Evolutionary conservation across 2,329 filamentous ascomycete genomes (phyloP).

Genomic region (Hirsutella rhossiliensis): DNA sequence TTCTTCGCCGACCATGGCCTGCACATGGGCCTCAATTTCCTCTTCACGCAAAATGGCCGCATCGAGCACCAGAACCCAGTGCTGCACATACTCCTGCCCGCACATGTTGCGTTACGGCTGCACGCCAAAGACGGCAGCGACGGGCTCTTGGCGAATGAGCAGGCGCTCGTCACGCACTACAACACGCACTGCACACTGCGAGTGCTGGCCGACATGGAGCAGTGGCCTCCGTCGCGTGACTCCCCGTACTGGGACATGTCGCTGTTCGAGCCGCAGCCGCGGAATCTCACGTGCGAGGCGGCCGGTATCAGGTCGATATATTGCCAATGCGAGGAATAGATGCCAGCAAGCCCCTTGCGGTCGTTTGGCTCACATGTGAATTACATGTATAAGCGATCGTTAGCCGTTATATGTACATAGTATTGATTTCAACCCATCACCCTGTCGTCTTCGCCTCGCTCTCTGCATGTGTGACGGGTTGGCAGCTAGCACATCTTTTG

Average conservation of each 20-base stretch:
- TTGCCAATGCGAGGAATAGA: neutral
- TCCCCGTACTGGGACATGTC: neutral
- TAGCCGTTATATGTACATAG: no score
- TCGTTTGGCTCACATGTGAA: no score
- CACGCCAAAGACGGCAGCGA: neutral
- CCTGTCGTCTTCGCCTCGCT: no score
- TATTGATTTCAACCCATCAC: no score
- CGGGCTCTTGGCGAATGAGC: neutral
- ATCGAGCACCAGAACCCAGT: neutral
- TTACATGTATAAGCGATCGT: no score
- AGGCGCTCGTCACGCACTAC: neutral
- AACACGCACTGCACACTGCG: neutral
- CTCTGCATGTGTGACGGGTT: no score
- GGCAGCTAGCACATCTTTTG: no score
- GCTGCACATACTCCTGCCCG: neutral
- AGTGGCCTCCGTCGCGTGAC: neutral
- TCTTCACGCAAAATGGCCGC: neutral
- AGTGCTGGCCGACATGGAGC: neutral
- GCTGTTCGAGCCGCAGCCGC: neutral
- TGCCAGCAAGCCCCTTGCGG: neutral
- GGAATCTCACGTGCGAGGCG: neutral
- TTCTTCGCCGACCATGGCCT: neutral
- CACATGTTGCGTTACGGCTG: neutral
- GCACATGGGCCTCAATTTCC: neutral
- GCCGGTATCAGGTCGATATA: neutral